Conservation (phyloP, 257 asterid genomes). For the Eustoma russellianum region DNA sequence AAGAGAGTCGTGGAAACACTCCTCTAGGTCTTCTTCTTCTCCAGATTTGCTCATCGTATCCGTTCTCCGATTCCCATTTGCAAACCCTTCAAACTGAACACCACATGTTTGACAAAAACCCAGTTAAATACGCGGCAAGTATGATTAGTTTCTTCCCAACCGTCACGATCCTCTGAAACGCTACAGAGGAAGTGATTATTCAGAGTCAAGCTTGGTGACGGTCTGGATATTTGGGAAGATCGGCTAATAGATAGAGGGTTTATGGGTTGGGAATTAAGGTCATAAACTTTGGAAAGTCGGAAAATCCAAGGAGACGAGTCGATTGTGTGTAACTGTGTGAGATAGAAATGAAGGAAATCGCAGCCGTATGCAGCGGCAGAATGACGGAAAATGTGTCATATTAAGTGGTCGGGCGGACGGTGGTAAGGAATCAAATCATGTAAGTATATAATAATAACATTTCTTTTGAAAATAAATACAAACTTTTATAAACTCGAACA, state of each 20-base stretch:
- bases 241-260: slow-evolving; percentile 37
- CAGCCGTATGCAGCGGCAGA: slow-evolving; percentile 7
- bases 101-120: background rate
- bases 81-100: slow-evolving; percentile 33
- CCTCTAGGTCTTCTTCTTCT: slow-evolving; percentile 51
- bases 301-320: slow-evolving; percentile 41
- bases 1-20: slow-evolving; percentile 59
- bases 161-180: too few species aligned
- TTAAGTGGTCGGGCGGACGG: slow-evolving; percentile 1
- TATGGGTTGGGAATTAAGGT: slow-evolving; percentile 20
- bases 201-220: too few species aligned
- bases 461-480: too few species aligned
- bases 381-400: accelerated
- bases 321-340: slow-evolving; percentile 14
- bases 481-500: too few species aligned
- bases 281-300: slow-evolving; percentile 24
- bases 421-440: too few species aligned
- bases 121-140: too few species aligned
- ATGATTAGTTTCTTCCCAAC: too few species aligned
- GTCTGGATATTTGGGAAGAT: slow-evolving; percentile 42
- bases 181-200: too few species aligned
- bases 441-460: too few species aligned
- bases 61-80: slow-evolving; percentile 28
- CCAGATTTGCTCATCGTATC: slow-evolving; percentile 55
- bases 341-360: slow-evolving; percentile 5